Evolutionary conservation across 2,329 filamentous ascomycete genomes (phyloP).

Genomic region (Penicillium psychrosexuale): DNA sequence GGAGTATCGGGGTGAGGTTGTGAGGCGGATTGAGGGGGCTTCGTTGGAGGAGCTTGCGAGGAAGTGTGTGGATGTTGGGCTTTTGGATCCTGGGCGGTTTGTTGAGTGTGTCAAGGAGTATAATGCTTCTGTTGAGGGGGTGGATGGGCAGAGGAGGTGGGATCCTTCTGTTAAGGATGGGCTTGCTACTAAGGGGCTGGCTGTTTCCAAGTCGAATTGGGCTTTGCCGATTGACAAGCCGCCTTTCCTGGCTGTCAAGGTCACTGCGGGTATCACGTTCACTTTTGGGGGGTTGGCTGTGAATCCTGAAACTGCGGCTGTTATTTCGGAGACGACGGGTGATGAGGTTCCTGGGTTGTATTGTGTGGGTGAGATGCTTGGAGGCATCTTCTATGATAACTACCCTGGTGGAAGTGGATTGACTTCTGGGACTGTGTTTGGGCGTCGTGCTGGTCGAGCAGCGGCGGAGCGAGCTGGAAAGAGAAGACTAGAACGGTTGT

Average conservation of each 20-base stretch:
- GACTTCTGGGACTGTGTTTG: conserved; percentile 60
- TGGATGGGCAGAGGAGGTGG: conserved; percentile 49
- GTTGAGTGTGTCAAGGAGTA: conserved; percentile 54
- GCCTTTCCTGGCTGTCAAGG: conserved; percentile 62
- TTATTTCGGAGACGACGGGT: conserved; percentile 49
- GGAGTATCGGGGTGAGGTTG: conserved; percentile 60
- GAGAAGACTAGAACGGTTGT: neutral
- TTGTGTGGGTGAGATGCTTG: conserved; percentile 65
- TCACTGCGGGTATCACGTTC: conserved; percentile 65
- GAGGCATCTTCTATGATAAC: conserved; percentile 61
- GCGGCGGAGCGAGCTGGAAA: conserved; percentile 16
- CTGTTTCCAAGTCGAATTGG: conserved; percentile 64
- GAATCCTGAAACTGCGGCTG: conserved; percentile 52
- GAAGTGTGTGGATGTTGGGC: conserved; percentile 47
- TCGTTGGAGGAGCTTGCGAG: conserved; percentile 57
- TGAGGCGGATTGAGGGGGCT: conserved; percentile 51
- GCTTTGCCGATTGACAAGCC: conserved; percentile 55
- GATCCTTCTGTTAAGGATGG: conserved; percentile 62
- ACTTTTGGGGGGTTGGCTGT: conserved; percentile 64
- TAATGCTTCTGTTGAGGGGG: conserved; percentile 55
- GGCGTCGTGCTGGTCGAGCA: conserved; percentile 37
- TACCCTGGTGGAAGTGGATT: conserved; percentile 63
- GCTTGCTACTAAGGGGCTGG: conserved; percentile 43
- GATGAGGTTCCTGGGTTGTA: conserved; percentile 55
- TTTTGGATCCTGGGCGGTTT: conserved; percentile 52